A percentile compares a stretch with the other conserved stretches of the same genome.
Conservation (phyloP, 352 stramenopile genomes). For the Globisporangium spiculum region DNA sequence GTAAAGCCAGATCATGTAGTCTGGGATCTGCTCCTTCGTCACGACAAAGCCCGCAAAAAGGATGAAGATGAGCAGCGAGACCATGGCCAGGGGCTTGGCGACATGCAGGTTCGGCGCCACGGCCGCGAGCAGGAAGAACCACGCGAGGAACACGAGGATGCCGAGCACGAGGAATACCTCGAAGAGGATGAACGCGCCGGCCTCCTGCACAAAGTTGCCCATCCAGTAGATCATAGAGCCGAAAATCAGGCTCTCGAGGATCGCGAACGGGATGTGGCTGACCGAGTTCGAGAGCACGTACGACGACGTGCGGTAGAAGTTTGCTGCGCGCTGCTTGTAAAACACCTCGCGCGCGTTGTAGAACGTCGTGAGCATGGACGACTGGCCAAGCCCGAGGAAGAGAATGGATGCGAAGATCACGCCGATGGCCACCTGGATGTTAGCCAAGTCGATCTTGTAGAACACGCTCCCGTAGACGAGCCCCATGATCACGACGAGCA, state of each 20-base stretch:
- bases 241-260: conserved; percentile 84
- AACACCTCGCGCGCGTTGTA: conserved; percentile 69
- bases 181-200: conserved; percentile 66
- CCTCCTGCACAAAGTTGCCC: conserved; percentile 56
- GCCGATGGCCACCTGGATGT: conserved; percentile 66
- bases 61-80: conserved; percentile 61
- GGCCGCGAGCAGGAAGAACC: conserved; percentile 54
- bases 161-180: conserved; percentile 65
- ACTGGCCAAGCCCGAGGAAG: conserved; percentile 76
- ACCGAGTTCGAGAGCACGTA: conserved; percentile 69
- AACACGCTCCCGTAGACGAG: conserved; percentile 53
- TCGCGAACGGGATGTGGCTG: conserved; percentile 51
- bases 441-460: conserved; percentile 42
- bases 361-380: conserved; percentile 77
- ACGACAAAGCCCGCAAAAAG: conserved; percentile 67
- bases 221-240: conserved; percentile 87
- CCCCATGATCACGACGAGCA: conserved; percentile 52
- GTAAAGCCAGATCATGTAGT: conserved; percentile 69
- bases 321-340: conserved; percentile 86
- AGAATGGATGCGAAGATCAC: conserved; percentile 84
- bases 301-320: conserved; percentile 83
- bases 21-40: conserved; percentile 46
- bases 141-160: conserved; percentile 43
- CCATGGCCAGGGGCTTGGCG: conserved; percentile 54
- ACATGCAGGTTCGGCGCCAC: conserved; percentile 41